Conservation (phyloP, 202 grass and related monocot species). For the Hordeum pubiflorum region DNA sequence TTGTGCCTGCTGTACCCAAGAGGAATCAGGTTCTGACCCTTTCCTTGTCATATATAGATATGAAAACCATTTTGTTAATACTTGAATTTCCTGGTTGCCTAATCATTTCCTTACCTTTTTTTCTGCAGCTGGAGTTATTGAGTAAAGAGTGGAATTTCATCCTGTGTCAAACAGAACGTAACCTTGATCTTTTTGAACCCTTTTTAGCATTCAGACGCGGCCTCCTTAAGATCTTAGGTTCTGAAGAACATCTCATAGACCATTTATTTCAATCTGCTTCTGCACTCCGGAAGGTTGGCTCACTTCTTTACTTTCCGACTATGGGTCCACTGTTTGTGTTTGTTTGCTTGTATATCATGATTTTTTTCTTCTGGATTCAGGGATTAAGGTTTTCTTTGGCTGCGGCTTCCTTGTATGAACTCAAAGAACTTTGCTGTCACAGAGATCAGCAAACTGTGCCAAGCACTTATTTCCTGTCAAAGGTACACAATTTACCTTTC, state of each 20-base stretch:
- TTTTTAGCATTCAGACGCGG: slow-evolving; percentile 80
- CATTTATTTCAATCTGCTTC: slow-evolving; percentile 87
- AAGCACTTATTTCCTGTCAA: slow-evolving; percentile 71
- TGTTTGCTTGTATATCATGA: slow-evolving; percentile 2
- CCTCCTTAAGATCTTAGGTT: slow-evolving; percentile 72
- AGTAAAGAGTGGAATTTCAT: slow-evolving; percentile 84
- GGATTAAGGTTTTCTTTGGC: slow-evolving; percentile 85
- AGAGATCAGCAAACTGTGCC: slow-evolving; percentile 38
- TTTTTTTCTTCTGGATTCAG: slow-evolving; percentile 48
- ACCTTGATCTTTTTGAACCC: slow-evolving; percentile 82
- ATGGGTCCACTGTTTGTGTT: slow-evolving; percentile 8
- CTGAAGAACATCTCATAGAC: slow-evolving; percentile 57
- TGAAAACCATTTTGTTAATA: neutral
- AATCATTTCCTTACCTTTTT: slow-evolving; percentile 16
- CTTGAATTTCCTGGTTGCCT: slow-evolving; percentile 17
- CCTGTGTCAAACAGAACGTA: slow-evolving; percentile 52
- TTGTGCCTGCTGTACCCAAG: slow-evolving; percentile 47
- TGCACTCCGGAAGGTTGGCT: slow-evolving; percentile 69
- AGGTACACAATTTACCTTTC: slow-evolving; percentile 35
- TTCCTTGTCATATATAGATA: neutral
- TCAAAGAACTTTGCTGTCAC: slow-evolving; percentile 66
- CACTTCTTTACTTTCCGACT: slow-evolving; percentile 17
- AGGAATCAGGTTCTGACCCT: slow-evolving; percentile 47
- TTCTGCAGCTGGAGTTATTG: slow-evolving; percentile 53
- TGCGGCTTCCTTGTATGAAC: slow-evolving; percentile 82